Evolutionary conservation across 148 eudicot genomes (phyloP), one percentile per base, ranked within the genome.

Genomic region (Silene uniflora): DNA sequence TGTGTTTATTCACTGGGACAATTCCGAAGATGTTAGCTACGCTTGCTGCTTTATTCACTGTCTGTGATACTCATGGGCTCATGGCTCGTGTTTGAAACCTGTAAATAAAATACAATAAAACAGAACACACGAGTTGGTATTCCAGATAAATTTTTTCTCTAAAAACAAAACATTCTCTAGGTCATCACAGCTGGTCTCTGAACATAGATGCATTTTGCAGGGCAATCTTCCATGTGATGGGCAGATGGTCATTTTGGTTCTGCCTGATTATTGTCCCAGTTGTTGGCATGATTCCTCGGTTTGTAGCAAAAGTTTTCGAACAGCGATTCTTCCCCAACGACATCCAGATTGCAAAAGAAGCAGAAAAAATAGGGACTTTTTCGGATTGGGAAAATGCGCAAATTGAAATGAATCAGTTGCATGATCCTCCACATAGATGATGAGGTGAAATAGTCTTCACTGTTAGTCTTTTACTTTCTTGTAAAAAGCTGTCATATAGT

Each of bases 311-410:
- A 84, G 54, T 62, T 65, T 84, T 85, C 35, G 75, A 80, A 47
- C 90, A 91, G 78, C 72, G 84, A 32, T 86, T 47, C 78, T 77
- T 69, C 62, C 95, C 99, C 6, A 67, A 78, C 18, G 98, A 96
- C 78, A 73, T 89, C 77, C 97, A 89, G 82, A 85, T 96, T 44
- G 97, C 97, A 56, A 86, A 89, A 81, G 99, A 96, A 84, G 97
- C 91, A 1, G 99, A 96, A 78, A 96, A 91, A 79, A 78, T 82
- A 25, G 86, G 88, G n/a, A 87, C 68, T 22, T 79, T 83, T 29
- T 78, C 78, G n/a, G 84, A 77, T 35, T 77, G 83, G 76, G 87
- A 71, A 42, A 59, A 68, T 19, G 74, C 76, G 22, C 90, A 87
- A 75, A 75, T 82, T 59, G 97, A 96, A 86, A 92, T 96, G 99